Percentiles rank a stretch among this genome's conserved stretches.
Evolutionary conservation across 208 protist genomes (phyloP).

Genomic region (Leishmania mexicana): DNA sequence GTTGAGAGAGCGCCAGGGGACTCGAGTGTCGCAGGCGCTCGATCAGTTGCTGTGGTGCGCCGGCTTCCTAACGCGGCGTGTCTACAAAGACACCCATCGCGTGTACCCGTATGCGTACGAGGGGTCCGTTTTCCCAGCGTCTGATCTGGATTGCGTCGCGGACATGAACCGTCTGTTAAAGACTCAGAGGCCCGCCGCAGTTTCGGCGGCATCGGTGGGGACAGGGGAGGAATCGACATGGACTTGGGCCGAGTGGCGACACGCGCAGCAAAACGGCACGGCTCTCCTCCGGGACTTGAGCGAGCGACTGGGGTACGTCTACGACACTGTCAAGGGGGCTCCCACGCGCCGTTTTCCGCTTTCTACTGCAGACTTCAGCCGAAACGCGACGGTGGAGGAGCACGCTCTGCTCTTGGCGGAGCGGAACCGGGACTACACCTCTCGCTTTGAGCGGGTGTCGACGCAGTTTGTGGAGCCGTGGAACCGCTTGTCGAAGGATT

Average conservation of each 20-base stretch:
- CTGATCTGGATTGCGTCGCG: conserved; percentile 44
- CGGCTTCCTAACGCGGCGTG: conserved; percentile 21
- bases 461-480: conserved; percentile 76
- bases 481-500: conserved; percentile 27
- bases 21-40: background rate
- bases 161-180: conserved; percentile 24
- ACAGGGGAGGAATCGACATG: background rate
- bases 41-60: conserved; percentile 30
- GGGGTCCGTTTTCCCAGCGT: conserved; percentile 62
- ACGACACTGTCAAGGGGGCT: conserved; percentile 9
- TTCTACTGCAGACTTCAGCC: conserved; percentile 13
- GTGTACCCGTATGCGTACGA: conserved; percentile 46
- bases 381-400: conserved; percentile 2
- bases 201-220: background rate
- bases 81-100: background rate
- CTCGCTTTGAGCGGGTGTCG: conserved; percentile 9
- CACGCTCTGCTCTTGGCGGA: background rate
- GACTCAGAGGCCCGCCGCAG: background rate
- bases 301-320: conserved; percentile 20
- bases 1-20: background rate
- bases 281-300: conserved; percentile 24
- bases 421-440: background rate
- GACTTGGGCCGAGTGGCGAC: conserved; percentile 7
- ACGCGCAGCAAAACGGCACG: conserved; percentile 12
- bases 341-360: conserved; percentile 21